These are phyloP conservation scores for Rhododendron griersonianum DNA, from an alignment of 148 eudicot species.

Conservation along the genomic window DNA sequence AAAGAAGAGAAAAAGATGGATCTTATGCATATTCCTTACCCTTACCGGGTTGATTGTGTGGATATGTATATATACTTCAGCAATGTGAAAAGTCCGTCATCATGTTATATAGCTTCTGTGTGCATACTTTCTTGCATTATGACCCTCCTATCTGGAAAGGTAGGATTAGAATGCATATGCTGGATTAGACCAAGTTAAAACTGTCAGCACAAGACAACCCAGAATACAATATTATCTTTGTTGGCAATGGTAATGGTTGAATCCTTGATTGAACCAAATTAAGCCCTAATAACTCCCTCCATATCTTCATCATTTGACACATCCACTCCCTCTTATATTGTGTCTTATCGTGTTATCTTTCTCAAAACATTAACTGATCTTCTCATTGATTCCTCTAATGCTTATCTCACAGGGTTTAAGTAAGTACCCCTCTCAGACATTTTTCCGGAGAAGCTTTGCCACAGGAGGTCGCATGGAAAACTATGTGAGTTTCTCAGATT, in stretches of 20 bases:
- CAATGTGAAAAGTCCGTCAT: background rate
- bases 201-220: background rate
- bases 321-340: too few relatives aligned
- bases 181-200: background rate
- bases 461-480: too few relatives aligned
- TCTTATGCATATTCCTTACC: background rate
- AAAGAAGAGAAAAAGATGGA: background rate
- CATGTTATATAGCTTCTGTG: background rate
- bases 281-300: background rate
- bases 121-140: background rate
- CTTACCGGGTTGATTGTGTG: background rate
- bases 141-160: background rate
- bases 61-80: background rate
- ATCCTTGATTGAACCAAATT: background rate
- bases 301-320: background rate
- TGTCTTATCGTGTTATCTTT: too few relatives aligned
- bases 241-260: background rate
- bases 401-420: too few relatives aligned
- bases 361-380: too few relatives aligned
- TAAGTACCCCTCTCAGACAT: too few relatives aligned
- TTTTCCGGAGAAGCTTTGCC: too few relatives aligned
- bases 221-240: background rate
- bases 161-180: background rate
- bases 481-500: too few relatives aligned
- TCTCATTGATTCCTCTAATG: too few relatives aligned